These are phyloP conservation scores for Cyberlindnera misumaiensis DNA, from an alignment of 805 yeast species.

Conservation along the genomic window DNA sequence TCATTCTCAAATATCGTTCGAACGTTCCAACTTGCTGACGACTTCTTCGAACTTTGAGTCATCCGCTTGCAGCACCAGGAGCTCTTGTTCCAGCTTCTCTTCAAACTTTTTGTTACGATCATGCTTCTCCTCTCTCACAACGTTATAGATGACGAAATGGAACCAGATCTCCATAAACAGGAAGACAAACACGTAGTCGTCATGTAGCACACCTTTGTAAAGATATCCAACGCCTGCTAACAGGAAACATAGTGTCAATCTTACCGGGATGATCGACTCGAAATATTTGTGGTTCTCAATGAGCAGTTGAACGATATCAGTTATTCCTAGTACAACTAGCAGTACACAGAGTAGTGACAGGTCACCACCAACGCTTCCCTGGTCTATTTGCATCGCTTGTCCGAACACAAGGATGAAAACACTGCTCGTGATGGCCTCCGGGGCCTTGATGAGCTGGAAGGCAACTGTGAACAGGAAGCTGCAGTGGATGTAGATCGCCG, in stretches of 20 bases:
- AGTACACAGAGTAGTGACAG: constrained; percentile 32
- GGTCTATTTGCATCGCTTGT: constrained; percentile 37
- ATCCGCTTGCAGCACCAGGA: constrained; percentile 13
- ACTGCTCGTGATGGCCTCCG: constrained; percentile 35
- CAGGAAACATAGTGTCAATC: constrained; percentile 44
- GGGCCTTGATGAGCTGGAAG: constrained; percentile 41
- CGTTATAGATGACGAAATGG: constrained; percentile 53
- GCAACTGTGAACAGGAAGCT: constrained; percentile 37
- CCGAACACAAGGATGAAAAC: constrained; percentile 47
- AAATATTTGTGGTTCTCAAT: constrained; percentile 41
- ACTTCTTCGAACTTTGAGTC: constrained; percentile 13
- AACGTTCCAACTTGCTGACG: constrained; percentile 11
- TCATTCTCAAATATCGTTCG: constrained; percentile 5
- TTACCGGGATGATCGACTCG: constrained; percentile 52
- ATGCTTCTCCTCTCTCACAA: constrained; percentile 48
- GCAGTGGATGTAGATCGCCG: constrained; percentile 41
- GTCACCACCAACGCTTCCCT: constrained; percentile 1
- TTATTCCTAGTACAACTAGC: constrained; percentile 36
- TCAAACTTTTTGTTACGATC: constrained; percentile 44
- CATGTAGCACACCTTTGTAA: constrained; percentile 42
- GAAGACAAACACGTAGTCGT: constrained; percentile 54
- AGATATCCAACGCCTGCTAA: constrained; percentile 45
- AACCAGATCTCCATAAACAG: constrained; percentile 62
- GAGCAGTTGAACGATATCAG: constrained; percentile 55
- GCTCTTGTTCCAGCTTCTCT: constrained; percentile 18